Evolutionary conservation across 805 yeast genomes (phyloP).

Genomic region (Vanderwaltozyma tropicalis): DNA sequence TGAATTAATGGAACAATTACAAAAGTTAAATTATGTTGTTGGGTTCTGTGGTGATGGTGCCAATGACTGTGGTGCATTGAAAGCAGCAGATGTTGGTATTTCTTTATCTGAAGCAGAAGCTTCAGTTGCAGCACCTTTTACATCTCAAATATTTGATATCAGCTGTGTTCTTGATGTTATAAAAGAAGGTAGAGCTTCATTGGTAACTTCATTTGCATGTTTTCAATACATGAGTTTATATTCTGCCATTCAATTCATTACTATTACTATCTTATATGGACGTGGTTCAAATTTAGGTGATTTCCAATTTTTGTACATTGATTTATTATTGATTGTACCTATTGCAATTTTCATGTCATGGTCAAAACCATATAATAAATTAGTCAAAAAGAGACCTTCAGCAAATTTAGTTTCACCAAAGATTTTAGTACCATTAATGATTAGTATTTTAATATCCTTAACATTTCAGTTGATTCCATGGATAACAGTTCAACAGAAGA

Average conservation of each 20-base stretch:
- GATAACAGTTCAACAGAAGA: constrained; percentile 42
- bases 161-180: constrained; percentile 88
- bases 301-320: constrained; percentile 92
- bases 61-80: constrained; percentile 95
- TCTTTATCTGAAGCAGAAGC: constrained; percentile 97
- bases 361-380: constrained; percentile 62
- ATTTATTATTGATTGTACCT: constrained; percentile 80
- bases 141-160: constrained; percentile 81
- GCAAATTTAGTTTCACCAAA: constrained; percentile 89
- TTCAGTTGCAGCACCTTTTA: constrained; percentile 96
- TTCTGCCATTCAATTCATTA: constrained; percentile 89
- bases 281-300: constrained; percentile 92
- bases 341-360: constrained; percentile 96
- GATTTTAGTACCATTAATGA: constrained; percentile 70
- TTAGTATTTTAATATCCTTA: constrained; percentile 57
- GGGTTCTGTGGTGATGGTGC: constrained; percentile 99
- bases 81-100: constrained; percentile 95
- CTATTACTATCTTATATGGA: constrained; percentile 76
- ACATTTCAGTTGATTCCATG: constrained; percentile 62
- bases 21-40: constrained; percentile 76
- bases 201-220: constrained; percentile 92
- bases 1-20: constrained; percentile 82
- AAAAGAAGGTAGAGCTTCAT: constrained; percentile 87
- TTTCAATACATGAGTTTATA: constrained; percentile 96
- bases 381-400: constrained; percentile 74